Conservation (phyloP, 208 protist genomes). For the Herpetomonas tarakana region DNA sequence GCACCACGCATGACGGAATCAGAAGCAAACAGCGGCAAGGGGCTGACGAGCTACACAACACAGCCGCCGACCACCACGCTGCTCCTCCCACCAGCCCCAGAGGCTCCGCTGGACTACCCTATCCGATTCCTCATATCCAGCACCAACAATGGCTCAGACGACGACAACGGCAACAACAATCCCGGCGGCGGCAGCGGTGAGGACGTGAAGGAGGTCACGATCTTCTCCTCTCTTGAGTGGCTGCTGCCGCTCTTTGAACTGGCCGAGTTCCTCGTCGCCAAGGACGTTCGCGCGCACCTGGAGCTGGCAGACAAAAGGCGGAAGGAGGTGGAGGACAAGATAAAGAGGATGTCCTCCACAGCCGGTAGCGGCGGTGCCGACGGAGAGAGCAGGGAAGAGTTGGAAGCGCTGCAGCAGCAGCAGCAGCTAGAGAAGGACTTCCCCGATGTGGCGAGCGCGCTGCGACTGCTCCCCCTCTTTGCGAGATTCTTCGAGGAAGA, state of each 20-base stretch:
- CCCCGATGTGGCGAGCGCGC: slow-evolving; percentile 20
- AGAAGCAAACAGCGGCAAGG: too few species aligned
- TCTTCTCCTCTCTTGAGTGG: slow-evolving; percentile 57
- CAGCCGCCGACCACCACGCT: background rate
- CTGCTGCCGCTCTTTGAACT: slow-evolving; percentile 54
- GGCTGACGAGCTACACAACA: background rate
- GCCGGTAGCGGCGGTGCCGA: background rate
- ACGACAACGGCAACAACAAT: background rate
- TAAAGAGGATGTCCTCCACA: too few species aligned
- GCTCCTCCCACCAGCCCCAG: slow-evolving; percentile 17
- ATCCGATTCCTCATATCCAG: slow-evolving; percentile 12
- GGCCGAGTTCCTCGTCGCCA: slow-evolving; percentile 35
- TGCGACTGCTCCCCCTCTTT: slow-evolving; percentile 42
- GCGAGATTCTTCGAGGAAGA: slow-evolving; percentile 48
- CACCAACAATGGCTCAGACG: slow-evolving; percentile 4
- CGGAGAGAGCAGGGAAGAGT: background rate
- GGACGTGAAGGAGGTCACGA: slow-evolving; percentile 18
- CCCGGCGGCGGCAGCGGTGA: slow-evolving; percentile 2
- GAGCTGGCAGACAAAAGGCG: slow-evolving; percentile 2
- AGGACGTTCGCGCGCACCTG: slow-evolving; percentile 8
- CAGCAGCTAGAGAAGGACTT: slow-evolving; percentile 3
- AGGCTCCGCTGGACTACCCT: slow-evolving; percentile 28
- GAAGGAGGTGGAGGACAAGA: background rate
- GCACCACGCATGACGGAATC: too few species aligned
- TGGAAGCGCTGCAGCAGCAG: slow-evolving; percentile 1